phyloP scores from a whole-genome alignment of 1,139 yeast species.

The Saccharomyces hybrid region DNA sequence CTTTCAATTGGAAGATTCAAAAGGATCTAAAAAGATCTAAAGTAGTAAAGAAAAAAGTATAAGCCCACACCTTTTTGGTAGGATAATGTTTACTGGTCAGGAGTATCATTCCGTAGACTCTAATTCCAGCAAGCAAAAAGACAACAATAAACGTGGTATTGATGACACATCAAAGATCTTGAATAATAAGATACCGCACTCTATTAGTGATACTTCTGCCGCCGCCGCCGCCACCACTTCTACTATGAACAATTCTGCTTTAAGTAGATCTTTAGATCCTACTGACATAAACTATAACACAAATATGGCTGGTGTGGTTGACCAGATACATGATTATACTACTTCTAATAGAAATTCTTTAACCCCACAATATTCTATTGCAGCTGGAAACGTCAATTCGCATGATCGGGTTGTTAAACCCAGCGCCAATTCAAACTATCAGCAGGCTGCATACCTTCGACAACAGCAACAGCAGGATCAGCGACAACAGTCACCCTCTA shows the following conservation, averaged over 20 bases:
- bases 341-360: neutral
- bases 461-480: neutral
- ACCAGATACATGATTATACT: neutral
- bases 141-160: neutral
- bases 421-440: neutral
- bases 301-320: neutral
- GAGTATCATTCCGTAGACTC: neutral
- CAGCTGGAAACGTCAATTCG: neutral
- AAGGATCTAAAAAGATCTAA: neutral
- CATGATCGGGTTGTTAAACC: neutral
- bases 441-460: neutral
- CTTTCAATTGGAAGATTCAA: neutral
- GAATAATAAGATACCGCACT: neutral
- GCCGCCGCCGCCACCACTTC: neutral
- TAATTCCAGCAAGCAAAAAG: neutral
- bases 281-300: neutral
- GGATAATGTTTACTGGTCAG: neutral
- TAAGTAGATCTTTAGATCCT: neutral
- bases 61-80: neutral
- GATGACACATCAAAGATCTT: neutral
- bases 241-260: neutral
- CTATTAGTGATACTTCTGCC: neutral
- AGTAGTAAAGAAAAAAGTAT: neutral
- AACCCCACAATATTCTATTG: neutral
- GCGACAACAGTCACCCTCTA: neutral